phyloP scores from a whole-genome alignment of 352 stramenopile species.

The Phytophthora sp. region DNA sequence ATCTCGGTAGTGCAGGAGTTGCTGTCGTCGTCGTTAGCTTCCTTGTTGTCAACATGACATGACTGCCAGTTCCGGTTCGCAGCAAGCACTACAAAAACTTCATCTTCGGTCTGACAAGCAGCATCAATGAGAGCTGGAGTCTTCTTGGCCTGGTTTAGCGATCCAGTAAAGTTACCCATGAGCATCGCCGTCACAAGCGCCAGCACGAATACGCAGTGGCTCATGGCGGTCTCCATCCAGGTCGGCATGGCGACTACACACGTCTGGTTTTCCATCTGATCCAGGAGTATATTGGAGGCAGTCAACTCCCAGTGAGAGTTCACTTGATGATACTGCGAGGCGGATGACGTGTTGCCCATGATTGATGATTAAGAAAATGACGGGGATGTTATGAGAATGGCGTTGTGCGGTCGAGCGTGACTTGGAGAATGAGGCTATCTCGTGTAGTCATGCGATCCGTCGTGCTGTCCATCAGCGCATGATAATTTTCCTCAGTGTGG shows the following conservation, averaged over 20 bases:
- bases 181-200: constrained; percentile 15
- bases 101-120: constrained; percentile 27
- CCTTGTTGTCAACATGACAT: constrained; percentile 15
- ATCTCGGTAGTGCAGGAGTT: constrained; percentile 55
- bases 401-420: constrained; percentile 24
- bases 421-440: constrained; percentile 59
- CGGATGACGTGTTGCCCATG: constrained; percentile 63
- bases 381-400: constrained; percentile 3
- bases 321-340: constrained; percentile 23
- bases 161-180: constrained; percentile 17
- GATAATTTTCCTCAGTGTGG: constrained; percentile 21
- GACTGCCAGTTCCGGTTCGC: constrained; percentile 15
- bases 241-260: neutral
- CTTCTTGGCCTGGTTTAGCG: constrained; percentile 18
- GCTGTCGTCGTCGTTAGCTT: constrained; percentile 31
- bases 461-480: neutral
- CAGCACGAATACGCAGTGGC: constrained; percentile 23
- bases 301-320: constrained; percentile 13
- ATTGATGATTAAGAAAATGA: constrained; percentile 32
- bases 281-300: constrained; percentile 26
- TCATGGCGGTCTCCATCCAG: constrained; percentile 12
- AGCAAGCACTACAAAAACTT: constrained; percentile 8
- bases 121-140: constrained; percentile 16
- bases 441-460: too few species aligned
- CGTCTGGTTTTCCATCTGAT: constrained; percentile 39